Percentiles rank a stretch among this genome's conserved stretches.
Conservation (phyloP, 1,284 basidiomycete genomes). For the Agroathelia rolfsii region DNA sequence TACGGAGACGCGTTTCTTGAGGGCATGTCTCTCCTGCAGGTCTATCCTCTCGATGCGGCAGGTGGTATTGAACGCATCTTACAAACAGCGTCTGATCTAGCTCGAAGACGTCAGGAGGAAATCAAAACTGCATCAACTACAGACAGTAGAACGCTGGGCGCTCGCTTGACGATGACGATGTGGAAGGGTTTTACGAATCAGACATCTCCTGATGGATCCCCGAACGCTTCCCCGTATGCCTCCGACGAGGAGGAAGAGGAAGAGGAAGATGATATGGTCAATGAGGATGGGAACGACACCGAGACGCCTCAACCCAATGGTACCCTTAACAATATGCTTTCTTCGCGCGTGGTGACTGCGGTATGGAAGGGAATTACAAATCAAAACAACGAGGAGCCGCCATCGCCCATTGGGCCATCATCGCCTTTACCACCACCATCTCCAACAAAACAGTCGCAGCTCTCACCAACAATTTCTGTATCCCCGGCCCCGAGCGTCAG, state of each 20-base stretch:
- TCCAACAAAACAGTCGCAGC: slow-evolving; percentile 13
- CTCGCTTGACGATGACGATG: slow-evolving; percentile 47
- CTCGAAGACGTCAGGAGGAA: slow-evolving; percentile 36
- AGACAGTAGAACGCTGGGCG: slow-evolving; percentile 35
- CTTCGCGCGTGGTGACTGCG: slow-evolving; percentile 45
- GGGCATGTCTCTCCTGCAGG: slow-evolving; percentile 51
- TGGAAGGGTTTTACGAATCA: slow-evolving; percentile 60
- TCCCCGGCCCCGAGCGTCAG: slow-evolving; percentile 5
- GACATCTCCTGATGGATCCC: slow-evolving; percentile 26
- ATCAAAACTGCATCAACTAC: slow-evolving; percentile 20
- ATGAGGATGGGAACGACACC: slow-evolving; percentile 33
- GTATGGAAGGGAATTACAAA: slow-evolving; percentile 71
- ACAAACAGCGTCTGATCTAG: slow-evolving; percentile 55
- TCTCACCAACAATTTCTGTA: slow-evolving; percentile 9
- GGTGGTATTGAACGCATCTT: slow-evolving; percentile 65
- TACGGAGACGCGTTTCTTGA: slow-evolving; percentile 57
- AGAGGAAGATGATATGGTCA: slow-evolving; percentile 24
- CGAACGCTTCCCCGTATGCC: slow-evolving; percentile 26
- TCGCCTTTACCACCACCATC: slow-evolving; percentile 22
- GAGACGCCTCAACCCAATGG: slow-evolving; percentile 29
- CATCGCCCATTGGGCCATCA: slow-evolving; percentile 31
- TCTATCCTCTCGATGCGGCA: slow-evolving; percentile 49
- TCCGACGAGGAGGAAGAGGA: slow-evolving; percentile 21
- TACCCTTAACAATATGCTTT: too few relatives aligned
- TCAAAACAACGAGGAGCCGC: slow-evolving; percentile 56